These are phyloP conservation scores for Spizellomyces punctatus DNA, from an alignment of 192 early-diverging fungal species.

Conservation along the genomic window DNA sequence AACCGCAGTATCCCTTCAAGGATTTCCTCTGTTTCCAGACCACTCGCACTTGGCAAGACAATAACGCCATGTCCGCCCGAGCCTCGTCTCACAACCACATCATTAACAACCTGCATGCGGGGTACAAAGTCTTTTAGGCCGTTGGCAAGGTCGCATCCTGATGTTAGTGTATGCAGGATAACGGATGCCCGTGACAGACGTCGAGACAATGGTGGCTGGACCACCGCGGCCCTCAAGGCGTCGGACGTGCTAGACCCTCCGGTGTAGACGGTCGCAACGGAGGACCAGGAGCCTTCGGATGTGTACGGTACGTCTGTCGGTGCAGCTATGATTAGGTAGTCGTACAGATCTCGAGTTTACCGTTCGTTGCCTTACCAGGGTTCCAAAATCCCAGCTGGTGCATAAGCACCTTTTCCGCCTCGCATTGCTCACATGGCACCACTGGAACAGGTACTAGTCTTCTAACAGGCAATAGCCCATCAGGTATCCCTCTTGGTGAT, in stretches of 20 bases:
- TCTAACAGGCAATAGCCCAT: not conserved
- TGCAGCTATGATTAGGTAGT: too few relatives aligned
- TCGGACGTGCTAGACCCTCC: too few relatives aligned
- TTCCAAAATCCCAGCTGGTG: constrained; percentile 2
- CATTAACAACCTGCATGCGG: constrained; percentile 6
- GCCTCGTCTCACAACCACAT: not conserved
- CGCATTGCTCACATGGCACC: constrained; percentile 16
- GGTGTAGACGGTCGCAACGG: too few relatives aligned
- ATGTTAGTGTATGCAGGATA: constrained; percentile 17
- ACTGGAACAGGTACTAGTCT: constrained; percentile 16
- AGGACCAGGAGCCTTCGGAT: too few relatives aligned
- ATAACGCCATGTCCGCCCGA: too few relatives aligned
- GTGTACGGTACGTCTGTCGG: too few relatives aligned
- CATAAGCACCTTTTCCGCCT: not conserved
- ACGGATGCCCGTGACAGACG: constrained; percentile 5
- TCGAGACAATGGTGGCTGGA: not conserved
- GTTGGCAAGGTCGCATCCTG: constrained; percentile 18
- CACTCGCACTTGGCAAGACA: too few relatives aligned
- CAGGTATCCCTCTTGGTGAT: not conserved
- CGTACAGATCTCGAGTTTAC: too few relatives aligned
- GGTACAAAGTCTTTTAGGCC: constrained; percentile 15
- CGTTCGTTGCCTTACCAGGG: too few relatives aligned
- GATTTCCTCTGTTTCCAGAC: too few relatives aligned
- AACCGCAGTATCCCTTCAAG: too few relatives aligned
- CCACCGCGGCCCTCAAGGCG: too few relatives aligned